These are phyloP conservation scores for Globisporangium barbulae DNA, from an alignment of 352 stramenopile species.

Conservation along the genomic window DNA sequence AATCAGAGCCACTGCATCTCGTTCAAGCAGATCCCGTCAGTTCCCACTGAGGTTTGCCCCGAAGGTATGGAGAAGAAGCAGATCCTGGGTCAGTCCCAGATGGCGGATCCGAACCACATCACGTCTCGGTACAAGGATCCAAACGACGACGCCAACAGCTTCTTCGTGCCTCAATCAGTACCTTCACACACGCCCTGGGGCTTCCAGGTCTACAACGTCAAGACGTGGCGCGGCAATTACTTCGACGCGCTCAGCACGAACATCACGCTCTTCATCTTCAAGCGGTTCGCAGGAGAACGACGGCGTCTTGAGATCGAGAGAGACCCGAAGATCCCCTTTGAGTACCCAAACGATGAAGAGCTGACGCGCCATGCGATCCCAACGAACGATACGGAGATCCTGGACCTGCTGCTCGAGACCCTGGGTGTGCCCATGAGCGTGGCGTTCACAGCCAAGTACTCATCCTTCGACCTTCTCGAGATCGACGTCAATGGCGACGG, in stretches of 20 bases:
- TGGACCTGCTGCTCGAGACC: slow-evolving; percentile 60
- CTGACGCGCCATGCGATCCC: slow-evolving; percentile 32
- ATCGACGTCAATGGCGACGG: slow-evolving; percentile 62
- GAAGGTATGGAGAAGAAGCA: slow-evolving; percentile 54
- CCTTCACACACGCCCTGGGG: slow-evolving; percentile 71
- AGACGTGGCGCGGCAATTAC: slow-evolving; percentile 95
- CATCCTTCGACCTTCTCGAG: slow-evolving; percentile 66
- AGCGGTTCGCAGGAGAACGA: slow-evolving; percentile 56
- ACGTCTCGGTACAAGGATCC: slow-evolving; percentile 92
- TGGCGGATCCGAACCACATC: slow-evolving; percentile 41
- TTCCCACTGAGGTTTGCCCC: slow-evolving; percentile 35
- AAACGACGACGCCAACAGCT: slow-evolving; percentile 85
- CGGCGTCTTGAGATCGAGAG: slow-evolving; percentile 42
- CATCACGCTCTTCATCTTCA: slow-evolving; percentile 86
- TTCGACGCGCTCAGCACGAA: slow-evolving; percentile 92
- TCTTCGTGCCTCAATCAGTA: slow-evolving; percentile 87
- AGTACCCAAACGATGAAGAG: slow-evolving; percentile 62
- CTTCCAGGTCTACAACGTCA: slow-evolving; percentile 83
- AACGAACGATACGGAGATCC: slow-evolving; percentile 48
- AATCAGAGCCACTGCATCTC: slow-evolving; percentile 56
- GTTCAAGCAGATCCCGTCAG: slow-evolving; percentile 32
- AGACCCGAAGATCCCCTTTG: slow-evolving; percentile 29
- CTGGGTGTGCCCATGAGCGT: slow-evolving; percentile 62
- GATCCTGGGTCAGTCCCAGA: slow-evolving; percentile 69
- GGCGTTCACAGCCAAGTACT: slow-evolving; percentile 59